phyloP scores from a whole-genome alignment of 106 monocot genomes.

The Acanthochlamys bracteata region DNA sequence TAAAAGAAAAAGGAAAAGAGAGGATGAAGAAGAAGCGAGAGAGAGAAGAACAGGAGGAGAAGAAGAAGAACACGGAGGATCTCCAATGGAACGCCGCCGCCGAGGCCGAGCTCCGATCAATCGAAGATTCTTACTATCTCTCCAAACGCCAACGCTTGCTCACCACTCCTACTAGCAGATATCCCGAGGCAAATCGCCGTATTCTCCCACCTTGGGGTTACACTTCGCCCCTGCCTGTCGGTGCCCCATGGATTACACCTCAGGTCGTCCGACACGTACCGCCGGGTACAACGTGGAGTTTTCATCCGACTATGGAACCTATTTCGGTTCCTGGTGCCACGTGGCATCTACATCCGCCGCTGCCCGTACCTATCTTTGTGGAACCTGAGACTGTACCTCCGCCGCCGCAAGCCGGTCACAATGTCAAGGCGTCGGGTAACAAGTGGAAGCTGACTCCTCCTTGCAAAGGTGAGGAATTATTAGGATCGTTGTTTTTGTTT shows the following conservation, averaged over 20 bases:
- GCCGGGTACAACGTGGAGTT: neutral
- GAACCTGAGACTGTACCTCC: no score
- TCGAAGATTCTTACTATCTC: constrained; percentile 31
- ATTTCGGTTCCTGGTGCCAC: no score
- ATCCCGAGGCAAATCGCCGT: neutral
- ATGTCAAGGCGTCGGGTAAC: no score
- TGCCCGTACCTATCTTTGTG: no score
- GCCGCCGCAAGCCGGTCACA: no score
- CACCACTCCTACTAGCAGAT: neutral
- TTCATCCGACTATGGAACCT: no score
- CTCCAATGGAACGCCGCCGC: neutral
- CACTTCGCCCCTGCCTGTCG: constrained; percentile 18
- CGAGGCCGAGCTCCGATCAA: constrained; percentile 30
- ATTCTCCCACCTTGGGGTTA: neutral
- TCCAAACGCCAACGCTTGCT: constrained; percentile 5
- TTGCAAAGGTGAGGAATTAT: neutral
- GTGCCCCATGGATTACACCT: constrained; percentile 40
- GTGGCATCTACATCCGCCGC: no score
- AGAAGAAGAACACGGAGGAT: no score
- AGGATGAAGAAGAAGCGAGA: no score
- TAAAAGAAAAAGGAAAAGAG: no score
- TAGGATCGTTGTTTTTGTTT: no score
- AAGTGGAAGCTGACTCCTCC: neutral
- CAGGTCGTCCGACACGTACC: neutral
- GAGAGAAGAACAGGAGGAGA: no score